Percentiles rank a stretch among this genome's conserved stretches.
Conservation (phyloP, 768 basidiomycete genomes). For the Cyclocybe aegerita region DNA sequence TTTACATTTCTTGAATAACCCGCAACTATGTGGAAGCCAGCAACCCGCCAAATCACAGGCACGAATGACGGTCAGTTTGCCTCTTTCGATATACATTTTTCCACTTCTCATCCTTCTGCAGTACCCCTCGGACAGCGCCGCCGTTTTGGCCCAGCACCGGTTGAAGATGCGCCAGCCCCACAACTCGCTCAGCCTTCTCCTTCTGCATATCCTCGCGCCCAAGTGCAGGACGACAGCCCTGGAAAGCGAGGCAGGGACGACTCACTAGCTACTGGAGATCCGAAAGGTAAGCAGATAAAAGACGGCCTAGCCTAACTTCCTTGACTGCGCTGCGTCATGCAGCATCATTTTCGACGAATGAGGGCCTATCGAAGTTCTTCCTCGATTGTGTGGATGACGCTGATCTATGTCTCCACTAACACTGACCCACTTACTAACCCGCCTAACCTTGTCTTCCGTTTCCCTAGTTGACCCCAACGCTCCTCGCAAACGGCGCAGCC, state of each 20-base stretch:
- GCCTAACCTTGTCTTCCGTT: conserved; percentile 38
- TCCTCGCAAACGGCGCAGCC: conserved; percentile 92
- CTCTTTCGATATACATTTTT: conserved; percentile 8
- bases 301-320: conserved; percentile 15
- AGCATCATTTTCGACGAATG: conserved; percentile 33
- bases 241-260: conserved; percentile 69
- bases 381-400: conserved; percentile 26
- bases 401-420: conserved; percentile 28
- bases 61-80: conserved; percentile 85
- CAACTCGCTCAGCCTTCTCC: conserved; percentile 87
- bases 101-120: conserved; percentile 26
- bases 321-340: conserved; percentile 21
- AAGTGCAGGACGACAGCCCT: conserved; percentile 55
- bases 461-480: conserved; percentile 76
- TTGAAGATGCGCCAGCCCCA: conserved; percentile 79
- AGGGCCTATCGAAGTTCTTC: conserved; percentile 22
- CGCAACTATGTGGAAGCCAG: conserved; percentile 79
- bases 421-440: conserved; percentile 63
- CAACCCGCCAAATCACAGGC: conserved; percentile 86
- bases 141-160: conserved; percentile 86
- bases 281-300: conserved; percentile 69
- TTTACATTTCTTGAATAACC: conserved; percentile 29
- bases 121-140: conserved; percentile 86
- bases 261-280: conserved; percentile 56
- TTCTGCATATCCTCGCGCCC: conserved; percentile 76